Evolutionary conservation across 257 asterid species (phyloP).

Genomic region (Echium plantagineum): DNA sequence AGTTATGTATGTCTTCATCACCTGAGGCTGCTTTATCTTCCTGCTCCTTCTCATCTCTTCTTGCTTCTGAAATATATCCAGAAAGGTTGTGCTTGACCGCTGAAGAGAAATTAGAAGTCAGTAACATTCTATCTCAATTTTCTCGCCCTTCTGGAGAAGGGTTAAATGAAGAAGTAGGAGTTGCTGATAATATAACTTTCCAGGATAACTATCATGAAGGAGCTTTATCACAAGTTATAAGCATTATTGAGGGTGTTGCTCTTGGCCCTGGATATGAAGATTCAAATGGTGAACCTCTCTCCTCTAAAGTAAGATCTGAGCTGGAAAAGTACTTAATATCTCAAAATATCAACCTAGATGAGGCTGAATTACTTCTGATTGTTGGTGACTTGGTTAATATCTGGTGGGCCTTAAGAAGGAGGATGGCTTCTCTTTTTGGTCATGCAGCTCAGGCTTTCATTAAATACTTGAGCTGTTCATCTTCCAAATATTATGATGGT

Average conservation of each 20-base stretch:
- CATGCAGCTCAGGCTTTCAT: constrained; percentile 87
- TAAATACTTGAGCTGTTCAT: constrained; percentile 71
- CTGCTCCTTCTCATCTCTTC: constrained; percentile 55
- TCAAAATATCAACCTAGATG: constrained; percentile 29
- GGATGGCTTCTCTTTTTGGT: constrained; percentile 85
- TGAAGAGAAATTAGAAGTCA: constrained; percentile 53
- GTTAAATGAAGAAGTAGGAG: constrained; percentile 30
- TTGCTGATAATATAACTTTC: constrained; percentile 15
- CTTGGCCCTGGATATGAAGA: constrained; percentile 71
- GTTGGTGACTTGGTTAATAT: constrained; percentile 53
- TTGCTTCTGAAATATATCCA: constrained; percentile 52
- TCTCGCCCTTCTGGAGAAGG: constrained; percentile 28
- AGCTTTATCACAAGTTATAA: constrained; percentile 40
- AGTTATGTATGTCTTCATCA: constrained; percentile 36
- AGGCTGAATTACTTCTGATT: constrained; percentile 32
- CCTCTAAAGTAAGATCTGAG: constrained; percentile 52
- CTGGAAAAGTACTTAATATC: constrained; percentile 45
- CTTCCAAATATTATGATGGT: constrained; percentile 49
- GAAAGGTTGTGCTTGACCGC: constrained; percentile 56
- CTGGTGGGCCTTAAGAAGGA: constrained; percentile 80
- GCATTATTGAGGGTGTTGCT: constrained; percentile 62
- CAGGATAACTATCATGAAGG: constrained; percentile 27
- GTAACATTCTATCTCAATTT: constrained; percentile 37
- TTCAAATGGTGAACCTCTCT: constrained; percentile 38
- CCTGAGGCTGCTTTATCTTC: constrained; percentile 31